Evolutionary conservation across 108 stramenopile genomes (phyloP), one percentile per base, ranked within the genome.

Genomic region (Parmales sp.): DNA sequence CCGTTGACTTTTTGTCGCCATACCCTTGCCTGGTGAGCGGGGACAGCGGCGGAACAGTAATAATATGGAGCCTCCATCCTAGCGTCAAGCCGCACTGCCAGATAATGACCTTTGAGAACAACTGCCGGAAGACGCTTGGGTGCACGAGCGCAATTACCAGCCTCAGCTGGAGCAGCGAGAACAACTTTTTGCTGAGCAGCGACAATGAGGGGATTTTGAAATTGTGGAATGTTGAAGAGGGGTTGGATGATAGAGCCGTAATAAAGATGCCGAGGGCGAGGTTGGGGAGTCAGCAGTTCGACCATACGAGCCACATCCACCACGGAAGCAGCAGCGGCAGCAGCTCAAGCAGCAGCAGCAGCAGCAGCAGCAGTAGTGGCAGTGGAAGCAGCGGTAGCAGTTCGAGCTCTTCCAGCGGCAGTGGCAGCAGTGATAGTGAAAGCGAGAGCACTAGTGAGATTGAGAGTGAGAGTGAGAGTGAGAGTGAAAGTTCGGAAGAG

Each of bases 251-350:
- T 34, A 11, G 54, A 11, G 54, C 31, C 6, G 54, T 60, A 34
- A 28, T 13, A 20, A 34, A 28, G 31, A 28, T 60, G 54, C 16
- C 2, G 31, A 28, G 54, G 36, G 29, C 54, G 18, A 23, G 54
- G 3, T 34, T 60, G 3, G 54, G 54, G n/a, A 60, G 54, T 34
- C 54, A 60, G 54, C 54, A 34, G 26, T 60, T 60, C 28, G 54
- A 20, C 54, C 26, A 18, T 13, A 3, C 29, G 5, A 20, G 13
- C 29, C 36, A 34, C 54, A 3, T 1, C 2, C 29, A 34, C 13
- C 13, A 34, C 29, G 54, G 20, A 60, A 34, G 20, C 18, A 5
- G 46, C 46, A 23, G 23, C 13, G 23, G 46, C 46, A 18, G 23
- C 23, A 48, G 54, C 29, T 60, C 54, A 34, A 60, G 54, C 26